Conservation (phyloP, 75 land plant genomes). For the Cupressus sempervirens region DNA sequence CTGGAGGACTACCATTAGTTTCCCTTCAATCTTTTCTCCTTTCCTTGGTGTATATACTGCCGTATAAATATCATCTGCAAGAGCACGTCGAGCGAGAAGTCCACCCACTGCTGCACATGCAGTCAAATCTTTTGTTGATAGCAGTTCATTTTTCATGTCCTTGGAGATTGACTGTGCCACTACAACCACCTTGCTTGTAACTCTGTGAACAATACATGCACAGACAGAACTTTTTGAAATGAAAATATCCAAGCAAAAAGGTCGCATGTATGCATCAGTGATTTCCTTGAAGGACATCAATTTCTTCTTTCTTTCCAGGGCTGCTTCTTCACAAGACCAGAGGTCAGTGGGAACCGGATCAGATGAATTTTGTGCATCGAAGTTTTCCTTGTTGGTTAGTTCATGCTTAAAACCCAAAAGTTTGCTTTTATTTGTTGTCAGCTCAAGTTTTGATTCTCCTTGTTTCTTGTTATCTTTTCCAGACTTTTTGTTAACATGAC, state of each 20-base stretch:
- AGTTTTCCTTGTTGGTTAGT: background rate
- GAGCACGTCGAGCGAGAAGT: slow-evolving; percentile 70
- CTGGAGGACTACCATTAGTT: slow-evolving; percentile 67
- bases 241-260: slow-evolving; percentile 82
- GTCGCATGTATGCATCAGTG: slow-evolving; percentile 79
- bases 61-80: slow-evolving; percentile 85
- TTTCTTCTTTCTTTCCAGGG: slow-evolving; percentile 37
- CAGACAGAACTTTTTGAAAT: slow-evolving; percentile 73
- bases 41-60: slow-evolving; percentile 77
- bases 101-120: slow-evolving; percentile 80
- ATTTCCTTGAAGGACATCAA: slow-evolving; percentile 68
- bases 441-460: background rate
- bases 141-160: slow-evolving; percentile 65
- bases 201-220: slow-evolving; percentile 80
- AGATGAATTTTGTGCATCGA: background rate
- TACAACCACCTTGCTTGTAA: slow-evolving; percentile 84
- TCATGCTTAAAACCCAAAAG: background rate
- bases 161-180: slow-evolving; percentile 89
- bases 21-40: slow-evolving; percentile 84
- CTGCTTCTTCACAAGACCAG: slow-evolving; percentile 4
- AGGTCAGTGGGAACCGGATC: background rate
- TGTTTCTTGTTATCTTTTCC: slow-evolving; percentile 1
- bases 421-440: background rate
- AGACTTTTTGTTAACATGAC: slow-evolving; percentile 13
- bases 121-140: slow-evolving; percentile 46